A percentile compares a stretch with the other conserved stretches of the same genome.
phyloP scores from a whole-genome alignment of 2,329 filamentous ascomycete species.

The Pseudocercospora ulei region DNA sequence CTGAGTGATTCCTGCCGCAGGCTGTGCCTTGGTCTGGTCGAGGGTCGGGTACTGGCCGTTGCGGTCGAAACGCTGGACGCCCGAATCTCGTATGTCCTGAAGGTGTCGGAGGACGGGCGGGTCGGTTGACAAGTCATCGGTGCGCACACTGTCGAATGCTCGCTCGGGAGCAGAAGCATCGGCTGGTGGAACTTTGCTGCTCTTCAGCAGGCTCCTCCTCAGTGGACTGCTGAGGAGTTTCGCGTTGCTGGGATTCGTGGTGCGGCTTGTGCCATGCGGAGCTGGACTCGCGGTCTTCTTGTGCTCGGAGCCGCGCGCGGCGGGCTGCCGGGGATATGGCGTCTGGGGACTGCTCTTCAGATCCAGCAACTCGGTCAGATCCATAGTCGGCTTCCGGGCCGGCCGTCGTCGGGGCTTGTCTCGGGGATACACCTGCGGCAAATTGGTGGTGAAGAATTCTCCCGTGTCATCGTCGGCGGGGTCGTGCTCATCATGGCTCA shows the following conservation, averaged over 20 bases:
- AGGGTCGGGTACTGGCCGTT: not conserved
- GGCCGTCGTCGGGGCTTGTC: conserved; percentile 16
- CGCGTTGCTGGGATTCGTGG: conserved; percentile 14
- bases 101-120: conserved; percentile 3
- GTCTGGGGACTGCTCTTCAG: conserved; percentile 25
- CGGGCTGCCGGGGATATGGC: not conserved
- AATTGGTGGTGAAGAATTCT: conserved; percentile 28
- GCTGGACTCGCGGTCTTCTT: conserved; percentile 12
- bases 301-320: not conserved
- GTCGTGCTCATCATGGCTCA: conserved; percentile 3
- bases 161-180: conserved; percentile 7
- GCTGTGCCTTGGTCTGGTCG: not conserved
- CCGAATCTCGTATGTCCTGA: conserved; percentile 1
- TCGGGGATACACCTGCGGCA: conserved; percentile 23
- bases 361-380: conserved; percentile 26
- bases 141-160: conserved; percentile 2
- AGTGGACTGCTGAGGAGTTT: conserved; percentile 24
- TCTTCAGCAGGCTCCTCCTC: conserved; percentile 24
- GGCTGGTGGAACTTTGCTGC: conserved; percentile 20
- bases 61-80: not conserved
- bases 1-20: conserved; percentile 2
- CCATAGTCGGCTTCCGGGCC: conserved; percentile 22
- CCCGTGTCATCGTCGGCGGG: conserved; percentile 26
- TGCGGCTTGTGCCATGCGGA: conserved; percentile 11
- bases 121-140: conserved; percentile 1